These are phyloP conservation scores for Tulasnella sp. DNA, from an alignment of 768 basidiomycete genomes.

Conservation along the genomic window DNA sequence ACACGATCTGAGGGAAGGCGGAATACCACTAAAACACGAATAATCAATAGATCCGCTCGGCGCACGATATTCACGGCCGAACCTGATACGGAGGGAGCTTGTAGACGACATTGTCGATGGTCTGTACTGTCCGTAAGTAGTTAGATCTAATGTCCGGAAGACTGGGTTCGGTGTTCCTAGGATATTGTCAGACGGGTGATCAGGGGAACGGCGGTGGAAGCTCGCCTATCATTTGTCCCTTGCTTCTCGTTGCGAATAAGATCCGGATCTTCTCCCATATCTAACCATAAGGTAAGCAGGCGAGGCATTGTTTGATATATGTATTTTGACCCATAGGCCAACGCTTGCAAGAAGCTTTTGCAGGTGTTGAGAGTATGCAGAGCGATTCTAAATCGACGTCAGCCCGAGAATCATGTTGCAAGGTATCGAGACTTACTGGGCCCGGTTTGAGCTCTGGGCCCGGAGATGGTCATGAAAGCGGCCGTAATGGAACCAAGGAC, in stretches of 20 bases:
- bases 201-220: background rate
- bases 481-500: constrained; percentile 79
- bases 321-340: constrained; percentile 84
- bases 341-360: constrained; percentile 53
- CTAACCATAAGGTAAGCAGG: constrained; percentile 90
- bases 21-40: constrained; percentile 72
- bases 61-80: background rate
- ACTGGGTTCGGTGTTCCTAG: constrained; percentile 8
- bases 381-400: background rate
- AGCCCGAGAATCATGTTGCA: background rate
- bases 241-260: constrained; percentile 28
- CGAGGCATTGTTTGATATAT: constrained; percentile 95
- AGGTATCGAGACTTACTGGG: constrained; percentile 3
- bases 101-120: constrained; percentile 54
- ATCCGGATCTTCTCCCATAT: constrained; percentile 65
- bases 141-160: constrained; percentile 4
- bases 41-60: background rate
- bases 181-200: background rate
- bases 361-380: constrained; percentile 10
- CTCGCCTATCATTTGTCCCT: constrained; percentile 8
- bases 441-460: constrained; percentile 27
- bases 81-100: constrained; percentile 71
- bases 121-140: constrained; percentile 56
- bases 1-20: constrained; percentile 95
- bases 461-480: constrained; percentile 66